Evolutionary conservation across 169 alveolate species (phyloP), one percentile per base, ranked within the genome.

Genomic region (Perkinsus chesapeaki): DNA sequence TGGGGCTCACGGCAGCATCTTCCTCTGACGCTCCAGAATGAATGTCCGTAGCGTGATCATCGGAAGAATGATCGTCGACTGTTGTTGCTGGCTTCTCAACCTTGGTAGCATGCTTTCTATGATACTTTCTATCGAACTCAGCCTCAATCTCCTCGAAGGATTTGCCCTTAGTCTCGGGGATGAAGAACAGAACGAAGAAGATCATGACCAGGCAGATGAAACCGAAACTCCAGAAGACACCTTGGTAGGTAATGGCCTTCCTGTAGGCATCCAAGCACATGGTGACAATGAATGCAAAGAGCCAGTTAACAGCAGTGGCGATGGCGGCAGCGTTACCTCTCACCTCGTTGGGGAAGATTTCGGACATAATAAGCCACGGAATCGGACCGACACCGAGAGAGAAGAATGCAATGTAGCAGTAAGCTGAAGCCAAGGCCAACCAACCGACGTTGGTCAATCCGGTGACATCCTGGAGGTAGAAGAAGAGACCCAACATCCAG

Each of bases 141-240:
- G 82, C 82, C 31, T 60, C 82, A 60, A 60, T 60, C 82, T 1
- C 36, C 82, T 60, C 82, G 82, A 60, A 60, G 82, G 82, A 60
- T 60, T 60, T 60, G 27, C 82, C 82, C 82, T 60, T 60, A 60
- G 82, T 60, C 82, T 60, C 82, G 31, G 82, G 82, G 12, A 60
- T 60, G 82, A 60, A 60, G 82, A 60, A 60, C 3, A 60, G 31
- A 23, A 60, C 82, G 82, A 60, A 60, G 82, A 60, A 60, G 3
- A 60, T 16, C 82, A 60, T 60, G 37, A 60, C 82, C 31, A 60
- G 27, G 82, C 82, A 60, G 82, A 60, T 60, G 82, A 60, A 60
- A 0, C 82, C 82, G 82, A 60, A 60, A 60, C 82, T 60, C 82
- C 82, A 60, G 82, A 60, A 60, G 82, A 60, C 82, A 60, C 82